Conservation (phyloP, 768 basidiomycete genomes). For the Rhizopogon salebrosus region DNA sequence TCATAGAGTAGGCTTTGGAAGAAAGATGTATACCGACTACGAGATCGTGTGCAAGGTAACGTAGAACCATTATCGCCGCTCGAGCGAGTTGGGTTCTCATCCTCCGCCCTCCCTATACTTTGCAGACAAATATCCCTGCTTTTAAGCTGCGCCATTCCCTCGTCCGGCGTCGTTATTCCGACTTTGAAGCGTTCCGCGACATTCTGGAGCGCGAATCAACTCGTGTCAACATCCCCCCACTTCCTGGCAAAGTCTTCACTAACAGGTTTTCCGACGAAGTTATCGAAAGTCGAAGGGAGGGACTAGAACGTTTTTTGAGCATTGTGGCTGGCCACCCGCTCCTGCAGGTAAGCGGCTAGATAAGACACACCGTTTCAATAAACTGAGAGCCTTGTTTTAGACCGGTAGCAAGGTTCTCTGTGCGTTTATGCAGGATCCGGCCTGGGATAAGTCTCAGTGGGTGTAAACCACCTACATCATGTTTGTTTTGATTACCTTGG, state of each 20-base stretch:
- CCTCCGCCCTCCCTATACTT: slow-evolving; percentile 46
- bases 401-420: slow-evolving; percentile 97
- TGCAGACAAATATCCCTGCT: slow-evolving; percentile 95
- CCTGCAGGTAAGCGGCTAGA: slow-evolving; percentile 63
- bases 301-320: slow-evolving; percentile 90
- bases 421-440: slow-evolving; percentile 91
- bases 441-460: slow-evolving; percentile 85
- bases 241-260: slow-evolving; percentile 98
- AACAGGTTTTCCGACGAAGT: slow-evolving; percentile 98
- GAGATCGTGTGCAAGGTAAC: slow-evolving; percentile 94
- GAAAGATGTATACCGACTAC: slow-evolving; percentile 99
- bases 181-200: slow-evolving; percentile 96
- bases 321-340: slow-evolving; percentile 97
- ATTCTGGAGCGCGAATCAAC: slow-evolving; percentile 96
- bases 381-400: slow-evolving; percentile 34
- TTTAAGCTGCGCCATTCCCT: slow-evolving; percentile 95
- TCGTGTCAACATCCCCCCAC: slow-evolving; percentile 93
- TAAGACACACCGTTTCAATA: not conserved
- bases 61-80: not conserved
- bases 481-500: not conserved
- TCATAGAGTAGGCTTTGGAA: slow-evolving; percentile 67
- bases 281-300: slow-evolving; percentile 88
- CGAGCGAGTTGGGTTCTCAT: slow-evolving; percentile 1
- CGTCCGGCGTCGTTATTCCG: slow-evolving; percentile 84
- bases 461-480: slow-evolving; percentile 32